phyloP scores from a whole-genome alignment of 805 yeast genomes.

The Schwanniomyces pseudopolymorphus region DNA sequence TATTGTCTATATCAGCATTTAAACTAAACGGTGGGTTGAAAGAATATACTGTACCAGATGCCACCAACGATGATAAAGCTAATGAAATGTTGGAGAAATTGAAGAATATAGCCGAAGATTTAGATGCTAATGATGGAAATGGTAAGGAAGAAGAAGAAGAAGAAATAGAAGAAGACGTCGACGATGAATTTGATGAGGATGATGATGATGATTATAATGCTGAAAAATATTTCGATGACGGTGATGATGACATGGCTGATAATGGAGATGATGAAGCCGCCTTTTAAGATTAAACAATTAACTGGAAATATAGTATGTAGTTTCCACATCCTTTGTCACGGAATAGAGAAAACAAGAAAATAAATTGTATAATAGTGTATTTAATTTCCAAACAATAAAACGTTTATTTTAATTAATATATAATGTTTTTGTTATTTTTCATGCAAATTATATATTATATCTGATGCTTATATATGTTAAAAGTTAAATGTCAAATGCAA shows the following conservation, averaged over 20 bases:
- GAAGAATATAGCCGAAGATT: slow-evolving; percentile 44
- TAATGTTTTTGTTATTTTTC: neutral
- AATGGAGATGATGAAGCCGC: slow-evolving; percentile 74
- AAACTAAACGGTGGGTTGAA: slow-evolving; percentile 39
- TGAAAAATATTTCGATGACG: slow-evolving; percentile 73
- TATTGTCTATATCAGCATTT: slow-evolving; percentile 40
- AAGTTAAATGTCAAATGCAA: slow-evolving; percentile 28
- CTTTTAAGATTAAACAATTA: slow-evolving; percentile 36
- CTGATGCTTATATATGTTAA: neutral
- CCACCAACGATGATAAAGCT: slow-evolving; percentile 35
- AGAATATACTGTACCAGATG: slow-evolving; percentile 27
- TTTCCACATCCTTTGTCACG: no score
- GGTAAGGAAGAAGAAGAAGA: slow-evolving; percentile 46
- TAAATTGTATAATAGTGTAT: slow-evolving; percentile 3
- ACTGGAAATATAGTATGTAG: neutral
- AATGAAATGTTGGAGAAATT: slow-evolving; percentile 43
- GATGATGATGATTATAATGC: slow-evolving; percentile 82
- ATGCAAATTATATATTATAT: neutral
- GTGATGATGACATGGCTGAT: slow-evolving; percentile 57
- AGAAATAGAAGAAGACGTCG: slow-evolving; percentile 54
- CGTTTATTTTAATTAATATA: neutral
- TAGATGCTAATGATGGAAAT: slow-evolving; percentile 34
- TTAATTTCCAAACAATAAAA: slow-evolving; percentile 2
- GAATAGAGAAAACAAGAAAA: neutral
- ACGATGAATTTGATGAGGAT: slow-evolving; percentile 70